Evolutionary conservation across 192 early-diverging fungal genomes (phyloP).

Genomic region (Spinellus fusiger): DNA sequence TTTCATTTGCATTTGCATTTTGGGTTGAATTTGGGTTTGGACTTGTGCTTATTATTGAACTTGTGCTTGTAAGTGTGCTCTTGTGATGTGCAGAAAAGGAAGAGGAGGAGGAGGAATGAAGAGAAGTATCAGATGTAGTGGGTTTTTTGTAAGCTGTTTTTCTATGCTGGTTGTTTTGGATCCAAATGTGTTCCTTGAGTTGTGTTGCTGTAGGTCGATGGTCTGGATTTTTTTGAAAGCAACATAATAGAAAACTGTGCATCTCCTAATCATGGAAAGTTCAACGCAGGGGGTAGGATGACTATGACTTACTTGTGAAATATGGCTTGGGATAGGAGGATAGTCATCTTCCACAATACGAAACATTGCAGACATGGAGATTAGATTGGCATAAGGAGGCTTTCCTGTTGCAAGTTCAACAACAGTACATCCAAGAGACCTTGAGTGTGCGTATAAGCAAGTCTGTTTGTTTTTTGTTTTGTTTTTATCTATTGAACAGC

Average conservation of each 20-base stretch:
- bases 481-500: background rate
- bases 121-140: background rate
- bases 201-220: slow-evolving; percentile 64
- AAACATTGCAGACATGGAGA: slow-evolving; percentile 89
- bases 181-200: slow-evolving; percentile 75
- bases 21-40: too few relatives aligned
- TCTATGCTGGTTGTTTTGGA: slow-evolving; percentile 35
- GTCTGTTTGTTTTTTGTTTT: background rate
- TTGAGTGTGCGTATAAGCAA: background rate
- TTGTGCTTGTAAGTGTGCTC: too few relatives aligned
- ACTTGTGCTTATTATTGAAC: too few relatives aligned
- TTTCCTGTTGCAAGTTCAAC: slow-evolving; percentile 89
- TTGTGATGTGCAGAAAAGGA: background rate
- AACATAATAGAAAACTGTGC: slow-evolving; percentile 72
- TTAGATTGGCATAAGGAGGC: slow-evolving; percentile 81
- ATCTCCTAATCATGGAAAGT: slow-evolving; percentile 47
- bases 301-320: slow-evolving; percentile 44
- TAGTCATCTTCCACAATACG: slow-evolving; percentile 91
- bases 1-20: too few relatives aligned
- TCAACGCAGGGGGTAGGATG: background rate
- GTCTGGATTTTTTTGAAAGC: slow-evolving; percentile 78
- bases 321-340: slow-evolving; percentile 79
- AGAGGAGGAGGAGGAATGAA: background rate
- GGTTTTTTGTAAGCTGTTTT: background rate
- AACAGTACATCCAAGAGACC: slow-evolving; percentile 88